phyloP scores from a whole-genome alignment of 345 rosid species.

The Abelmoschus esculentus region DNA sequence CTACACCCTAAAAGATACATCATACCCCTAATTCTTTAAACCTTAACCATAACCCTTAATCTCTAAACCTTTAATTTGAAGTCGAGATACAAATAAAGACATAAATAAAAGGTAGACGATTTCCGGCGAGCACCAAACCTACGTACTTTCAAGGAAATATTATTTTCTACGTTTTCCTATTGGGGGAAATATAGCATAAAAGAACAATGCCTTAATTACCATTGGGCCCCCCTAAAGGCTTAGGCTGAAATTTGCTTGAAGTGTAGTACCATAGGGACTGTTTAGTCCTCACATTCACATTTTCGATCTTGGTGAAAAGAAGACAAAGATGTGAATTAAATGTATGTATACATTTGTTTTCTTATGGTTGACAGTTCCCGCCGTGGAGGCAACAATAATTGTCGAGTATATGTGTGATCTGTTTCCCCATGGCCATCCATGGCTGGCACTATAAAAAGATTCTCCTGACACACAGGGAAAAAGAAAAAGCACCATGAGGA shows the following conservation, averaged over 20 bases:
- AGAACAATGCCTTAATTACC: background rate
- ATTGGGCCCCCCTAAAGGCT: background rate
- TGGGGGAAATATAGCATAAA: background rate
- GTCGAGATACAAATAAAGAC: too few relatives aligned
- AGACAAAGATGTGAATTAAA: background rate
- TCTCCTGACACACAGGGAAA: slow-evolving; percentile 4
- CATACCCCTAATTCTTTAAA: too few relatives aligned
- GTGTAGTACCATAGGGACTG: background rate
- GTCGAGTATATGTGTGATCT: background rate
- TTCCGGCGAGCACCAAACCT: too few relatives aligned
- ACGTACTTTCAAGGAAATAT: background rate
- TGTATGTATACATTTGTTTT: background rate
- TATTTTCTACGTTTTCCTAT: background rate
- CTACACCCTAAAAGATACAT: too few relatives aligned
- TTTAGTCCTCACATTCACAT: too few relatives aligned
- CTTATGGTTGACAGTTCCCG: background rate
- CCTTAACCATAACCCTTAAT: too few relatives aligned
- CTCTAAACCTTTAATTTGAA: too few relatives aligned
- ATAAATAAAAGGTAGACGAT: too few relatives aligned
- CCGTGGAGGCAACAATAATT: background rate
- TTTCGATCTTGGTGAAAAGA: background rate
- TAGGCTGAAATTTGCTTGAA: background rate
- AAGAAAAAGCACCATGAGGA: background rate
- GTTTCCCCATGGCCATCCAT: slow-evolving; percentile 1
- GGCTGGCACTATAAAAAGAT: slow-evolving; percentile 2